Evolutionary conservation across 2,329 filamentous ascomycete genomes (phyloP), one percentile per base, ranked within the genome.

Genomic region (Pseudocercospora vitis): DNA sequence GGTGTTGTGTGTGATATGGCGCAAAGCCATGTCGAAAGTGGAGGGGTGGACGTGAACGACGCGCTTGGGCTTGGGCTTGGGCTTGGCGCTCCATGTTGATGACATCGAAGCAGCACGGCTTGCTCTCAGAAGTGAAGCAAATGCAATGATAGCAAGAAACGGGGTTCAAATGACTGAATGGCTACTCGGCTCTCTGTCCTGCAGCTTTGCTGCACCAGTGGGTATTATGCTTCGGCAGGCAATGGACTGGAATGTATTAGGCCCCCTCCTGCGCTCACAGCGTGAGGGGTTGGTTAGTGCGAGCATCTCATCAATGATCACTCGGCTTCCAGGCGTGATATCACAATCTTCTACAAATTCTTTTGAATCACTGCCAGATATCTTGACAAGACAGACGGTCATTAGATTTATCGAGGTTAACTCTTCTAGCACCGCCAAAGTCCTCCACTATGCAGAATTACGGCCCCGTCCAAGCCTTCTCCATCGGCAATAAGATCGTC

Each of bases 391-490:
- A 42, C 37, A 24, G 37, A 14, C 11, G 9, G 19, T 24, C 37
- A 42, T 42, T n/a, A n/a, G n/a, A n/a, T n/a, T n/a, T n/a, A n/a
- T n/a, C n/a, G n/a, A n/a, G n/a, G n/a, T n/a, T 21, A 12, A 42
- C 19, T 14, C 21, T 8, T 26, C 19, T 40, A 16, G 16, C 37
- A 40, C 19, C 37, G n/a, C 37, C 37, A 45, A 45, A 14, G 24
- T 24, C 42, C 12, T 7, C 23, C 23, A 31, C 50, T 39, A 60
- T 60, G 55, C 56, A 61, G 29, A 28, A 48, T 26, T 56, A 63
- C 52, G 58, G 61, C 16, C 56, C 58, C 11, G 58, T 63, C 31
- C 47, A 47, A n/a, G 35, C 62, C 33, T 62, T 60, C 44, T 55
- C 55, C 3, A 19, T 63, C 54, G 50, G 57, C 23, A 45, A 45